Evolutionary conservation across 495 filamentous ascomycete species (phyloP), one percentile per base, ranked within the genome.

Genomic region (Aspergillus campestris): DNA sequence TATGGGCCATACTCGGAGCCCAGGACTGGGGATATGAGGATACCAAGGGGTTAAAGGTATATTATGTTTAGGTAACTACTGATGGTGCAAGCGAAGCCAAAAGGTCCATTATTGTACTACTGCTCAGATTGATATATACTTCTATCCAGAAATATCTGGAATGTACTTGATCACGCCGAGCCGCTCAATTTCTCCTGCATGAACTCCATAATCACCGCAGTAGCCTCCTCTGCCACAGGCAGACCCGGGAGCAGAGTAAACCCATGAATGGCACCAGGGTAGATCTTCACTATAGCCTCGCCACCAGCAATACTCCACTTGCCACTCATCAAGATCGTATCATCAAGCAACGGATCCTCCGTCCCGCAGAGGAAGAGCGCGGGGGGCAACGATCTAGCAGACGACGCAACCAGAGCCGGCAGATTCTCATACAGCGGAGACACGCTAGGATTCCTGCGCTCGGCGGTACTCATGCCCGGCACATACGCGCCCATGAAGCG

Each of bases 291-390:
- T 5, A 74, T 49, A 1, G 64, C 59, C 55, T 78, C 68, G 12
- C 63, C 69, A 12, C 77, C 75, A 27, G 62, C 60, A 53, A 72
- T 68, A 56, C 49, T 36, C 73, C 74, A 80, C 58, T 73, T 74
- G 13, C 60, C 54, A 6, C 56, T 57, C 75, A 82, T 80, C 30
- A 75, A 46, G 15, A 80, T 49, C 12, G 66, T 74, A 53, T 80
- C 77, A 57, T 80, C 77, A 6, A 79, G 53, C 57, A 80, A 44
- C 10, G 57, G 62, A 53, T 81, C 78, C 45, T 71, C 67, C 8
- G 73, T 80, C 0, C 75, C 77, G 34, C 65, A 70, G 0, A 64
- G 54, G 50, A 79, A 78, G 7, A 82, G 52, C 29, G 76, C 72
- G 0, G 68, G 62, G 18, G 78, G 78, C 27, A 80, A 48, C 24